phyloP scores from a whole-genome alignment of 805 yeast genomes.

The Metschnikowia hibisci region DNA sequence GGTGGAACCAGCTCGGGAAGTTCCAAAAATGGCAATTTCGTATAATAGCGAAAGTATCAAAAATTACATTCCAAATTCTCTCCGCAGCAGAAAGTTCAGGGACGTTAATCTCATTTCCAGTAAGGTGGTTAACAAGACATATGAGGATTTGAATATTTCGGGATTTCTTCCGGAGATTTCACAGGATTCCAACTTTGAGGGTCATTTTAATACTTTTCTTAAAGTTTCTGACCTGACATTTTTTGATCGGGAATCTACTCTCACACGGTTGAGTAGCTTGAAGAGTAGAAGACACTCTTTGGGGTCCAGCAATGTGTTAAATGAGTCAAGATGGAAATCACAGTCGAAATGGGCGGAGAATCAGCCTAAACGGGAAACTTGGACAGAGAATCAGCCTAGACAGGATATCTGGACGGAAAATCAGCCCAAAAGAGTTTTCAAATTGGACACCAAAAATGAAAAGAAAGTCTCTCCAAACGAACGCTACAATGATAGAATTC shows the following conservation, averaged over 20 bases:
- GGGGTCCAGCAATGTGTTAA: slow-evolving; percentile 2
- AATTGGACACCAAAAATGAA: not conserved
- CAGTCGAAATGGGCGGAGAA: too few species aligned
- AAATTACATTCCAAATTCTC: slow-evolving; percentile 24
- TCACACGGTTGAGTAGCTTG: slow-evolving; percentile 4
- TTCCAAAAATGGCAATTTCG: slow-evolving; percentile 7
- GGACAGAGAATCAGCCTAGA: too few species aligned
- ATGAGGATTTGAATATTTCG: slow-evolving; percentile 39
- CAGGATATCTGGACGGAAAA: too few species aligned
- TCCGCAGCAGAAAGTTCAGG: slow-evolving; percentile 31
- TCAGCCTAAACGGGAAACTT: not conserved
- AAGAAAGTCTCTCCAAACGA: not conserved
- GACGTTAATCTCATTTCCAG: slow-evolving; percentile 42
- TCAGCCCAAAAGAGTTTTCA: not conserved
- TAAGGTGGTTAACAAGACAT: slow-evolving; percentile 40
- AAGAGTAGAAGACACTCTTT: slow-evolving; percentile 3
- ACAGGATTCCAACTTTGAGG: slow-evolving; percentile 46
- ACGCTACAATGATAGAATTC: not conserved
- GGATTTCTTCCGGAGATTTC: slow-evolving; percentile 46
- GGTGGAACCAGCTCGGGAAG: not conserved
- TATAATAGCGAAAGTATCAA: slow-evolving; percentile 14
- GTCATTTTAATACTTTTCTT: slow-evolving; percentile 37
- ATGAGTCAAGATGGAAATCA: not conserved
- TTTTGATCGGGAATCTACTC: slow-evolving; percentile 1
- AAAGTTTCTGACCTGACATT: slow-evolving; percentile 6